Evolutionary conservation across 257 asterid species (phyloP), one percentile per base, ranked within the genome.

Genomic region (Eustoma russellianum): DNA sequence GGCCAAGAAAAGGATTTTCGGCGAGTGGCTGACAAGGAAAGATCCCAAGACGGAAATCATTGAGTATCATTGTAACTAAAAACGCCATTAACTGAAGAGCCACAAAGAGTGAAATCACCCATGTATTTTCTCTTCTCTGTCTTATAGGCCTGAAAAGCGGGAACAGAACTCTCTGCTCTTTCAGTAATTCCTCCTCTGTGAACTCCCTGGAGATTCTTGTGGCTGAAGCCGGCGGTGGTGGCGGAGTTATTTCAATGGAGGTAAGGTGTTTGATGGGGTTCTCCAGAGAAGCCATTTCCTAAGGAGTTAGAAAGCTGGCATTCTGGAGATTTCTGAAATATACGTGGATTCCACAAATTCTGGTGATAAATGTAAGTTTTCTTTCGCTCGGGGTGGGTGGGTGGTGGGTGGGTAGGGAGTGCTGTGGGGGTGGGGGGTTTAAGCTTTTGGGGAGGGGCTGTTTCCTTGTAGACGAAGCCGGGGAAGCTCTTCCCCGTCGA

Each of bases 1-100:
- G 97, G 13, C 97, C 97, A 14, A 85, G 89, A 17, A 88, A 63
- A 14, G 95, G 94, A 56, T 88, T 88, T 68, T 88, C 97, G 13
- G 71, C 57, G 48, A 88, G 82, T 7, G 43, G 43, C 43, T 38
- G 43, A 38, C 43, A 38, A 38, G 43, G 43, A 38, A 0, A 38
- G 43, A 38, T 38, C 2, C 43, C 43, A 38, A 38, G 43, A 5
- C 94, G 76, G 46, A 94, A 85, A 46, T 88, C 90, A 50, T 88
- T 88, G 62, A 77, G 77, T 33, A 68, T 51, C 95, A 88, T 85
- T 14, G 97, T 79, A 44, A 81, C 82, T 0, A 63, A 54, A 53
- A 88, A 88, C 14, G 79, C 81, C 16, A 73, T 76, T 54, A 85
- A 59, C 61, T 82, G 91, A 18, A 88, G 81, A 62, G 85, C 79